phyloP scores from a whole-genome alignment of 192 early-diverging fungal species.

The Chytriomyces confervae region DNA sequence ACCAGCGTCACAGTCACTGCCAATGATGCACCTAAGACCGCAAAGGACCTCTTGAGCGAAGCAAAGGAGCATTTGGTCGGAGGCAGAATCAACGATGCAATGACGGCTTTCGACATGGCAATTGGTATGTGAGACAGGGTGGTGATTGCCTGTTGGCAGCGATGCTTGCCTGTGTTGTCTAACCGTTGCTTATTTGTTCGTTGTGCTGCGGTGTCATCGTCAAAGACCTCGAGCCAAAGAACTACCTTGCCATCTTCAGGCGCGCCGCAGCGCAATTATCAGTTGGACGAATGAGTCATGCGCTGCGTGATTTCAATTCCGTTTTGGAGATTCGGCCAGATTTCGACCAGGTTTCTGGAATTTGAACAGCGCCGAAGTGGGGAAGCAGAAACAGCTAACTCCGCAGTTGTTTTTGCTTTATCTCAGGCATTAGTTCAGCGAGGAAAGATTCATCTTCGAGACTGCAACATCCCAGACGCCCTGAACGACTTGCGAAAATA shows the following conservation, averaged over 20 bases:
- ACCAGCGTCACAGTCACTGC: not conserved
- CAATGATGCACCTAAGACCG: conserved; percentile 8
- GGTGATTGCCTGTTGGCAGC: not conserved
- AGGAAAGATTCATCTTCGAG: conserved; percentile 29
- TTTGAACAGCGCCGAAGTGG: not conserved
- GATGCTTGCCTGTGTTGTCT: no score
- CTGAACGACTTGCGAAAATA: conserved; percentile 57
- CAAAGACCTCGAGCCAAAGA: conserved; percentile 74
- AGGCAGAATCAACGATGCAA: conserved; percentile 61
- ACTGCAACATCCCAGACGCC: conserved; percentile 33
- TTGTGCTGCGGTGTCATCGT: conserved; percentile 16
- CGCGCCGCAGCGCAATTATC: conserved; percentile 83
- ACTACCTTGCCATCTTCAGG: conserved; percentile 86
- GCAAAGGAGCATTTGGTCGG: conserved; percentile 44
- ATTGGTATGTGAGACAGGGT: conserved; percentile 54
- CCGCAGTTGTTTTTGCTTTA: not conserved
- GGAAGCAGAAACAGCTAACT: not conserved
- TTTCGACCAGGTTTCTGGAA: conserved; percentile 44
- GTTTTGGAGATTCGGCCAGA: conserved; percentile 82
- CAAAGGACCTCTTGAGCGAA: conserved; percentile 41
- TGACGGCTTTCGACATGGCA: conserved; percentile 67
- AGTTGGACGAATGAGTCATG: conserved; percentile 72
- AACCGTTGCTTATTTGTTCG: conserved; percentile 47
- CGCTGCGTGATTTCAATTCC: conserved; percentile 80
- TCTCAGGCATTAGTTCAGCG: conserved; percentile 34